Evolutionary conservation across 345 rosid species (phyloP), one percentile per base, ranked within the genome.

Genomic region (Isatis tinctoria): DNA sequence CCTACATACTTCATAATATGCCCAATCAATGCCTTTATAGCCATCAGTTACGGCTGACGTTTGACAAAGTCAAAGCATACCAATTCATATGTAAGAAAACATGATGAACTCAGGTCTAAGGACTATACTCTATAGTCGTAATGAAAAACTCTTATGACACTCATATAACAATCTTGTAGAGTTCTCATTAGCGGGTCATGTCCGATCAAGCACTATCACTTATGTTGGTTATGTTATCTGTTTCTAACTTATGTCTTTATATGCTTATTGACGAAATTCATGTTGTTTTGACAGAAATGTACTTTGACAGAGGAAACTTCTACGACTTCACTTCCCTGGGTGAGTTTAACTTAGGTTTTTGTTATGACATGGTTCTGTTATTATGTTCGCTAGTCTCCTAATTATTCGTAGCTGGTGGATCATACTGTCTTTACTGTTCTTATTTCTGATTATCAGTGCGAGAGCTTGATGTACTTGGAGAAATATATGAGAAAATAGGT

Each of bases 261-360:
- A 28, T 56, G 36, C 20, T 27, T 36, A 47, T 32, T 49, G 20
- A 27, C 69, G 6, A 60, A 51, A n/a, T 51, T 41, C 37, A 0
- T 59, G 0, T 72, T n/a, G 10, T 65, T 1, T 78, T 80, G 57
- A 47, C 90, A 92, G 99, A 95, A 87, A 92, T 95, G 93, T 90
- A 85, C 67, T 90, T 92, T 75, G 97, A 92, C 87, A 82, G 88
- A 79, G 98, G 98, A 61, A 92, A 88, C 80, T 95, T 90, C 84
- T 95, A 92, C 68, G 96, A 95, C 78, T 95, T 95, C 51, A 88
- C 99, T 69, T 95, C 99, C 33, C 92, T 95, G 66, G 99, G 99
- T 95, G 72, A 84, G 98, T 83, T 28, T 6, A 44, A 49, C 52
- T 61, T 32, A 53, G 41, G 9, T 11, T 64, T 75, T 52, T 4